A percentile compares a stretch with the other conserved stretches of the same genome.
These are phyloP conservation scores for Nannizziopsis arthrosporioides DNA, from an alignment of 2,329 filamentous ascomycete genomes.

Conservation along the genomic window DNA sequence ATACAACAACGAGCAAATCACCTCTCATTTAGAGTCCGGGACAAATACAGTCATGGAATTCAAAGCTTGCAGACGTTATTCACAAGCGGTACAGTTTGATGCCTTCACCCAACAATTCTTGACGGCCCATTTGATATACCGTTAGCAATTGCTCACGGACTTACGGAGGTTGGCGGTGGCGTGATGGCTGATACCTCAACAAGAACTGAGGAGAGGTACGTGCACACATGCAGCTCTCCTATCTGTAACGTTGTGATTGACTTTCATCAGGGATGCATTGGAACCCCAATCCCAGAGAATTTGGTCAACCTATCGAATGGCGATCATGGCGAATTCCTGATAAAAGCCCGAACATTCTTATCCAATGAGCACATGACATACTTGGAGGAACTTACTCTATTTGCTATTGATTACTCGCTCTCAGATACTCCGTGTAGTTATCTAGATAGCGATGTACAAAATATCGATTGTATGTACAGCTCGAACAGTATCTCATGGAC, in stretches of 20 bases:
- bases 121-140: not conserved
- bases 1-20: slow-evolving; percentile 11
- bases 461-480: too few relatives aligned
- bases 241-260: not conserved
- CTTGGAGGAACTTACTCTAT: not conserved
- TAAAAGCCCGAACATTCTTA: slow-evolving; percentile 8
- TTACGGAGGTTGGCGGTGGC: slow-evolving; percentile 8
- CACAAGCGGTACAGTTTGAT: slow-evolving; percentile 4
- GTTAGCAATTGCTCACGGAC: slow-evolving; percentile 3
- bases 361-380: not conserved
- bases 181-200: not conserved
- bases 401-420: too few relatives aligned
- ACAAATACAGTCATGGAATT: slow-evolving; percentile 8
- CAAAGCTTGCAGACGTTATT: slow-evolving; percentile 3
- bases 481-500: slow-evolving; percentile 13
- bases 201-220: slow-evolving; percentile 6
- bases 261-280: slow-evolving; percentile 9
- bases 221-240: not conserved
- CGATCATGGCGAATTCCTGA: slow-evolving; percentile 12
- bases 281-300: slow-evolving; percentile 2
- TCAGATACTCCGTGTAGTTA: slow-evolving; percentile 6
- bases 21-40: not conserved
- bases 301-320: slow-evolving; percentile 10
- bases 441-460: slow-evolving; percentile 10
- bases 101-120: slow-evolving; percentile 4